phyloP scores from a whole-genome alignment of 208 protist species.

The Leishmania tropica region DNA sequence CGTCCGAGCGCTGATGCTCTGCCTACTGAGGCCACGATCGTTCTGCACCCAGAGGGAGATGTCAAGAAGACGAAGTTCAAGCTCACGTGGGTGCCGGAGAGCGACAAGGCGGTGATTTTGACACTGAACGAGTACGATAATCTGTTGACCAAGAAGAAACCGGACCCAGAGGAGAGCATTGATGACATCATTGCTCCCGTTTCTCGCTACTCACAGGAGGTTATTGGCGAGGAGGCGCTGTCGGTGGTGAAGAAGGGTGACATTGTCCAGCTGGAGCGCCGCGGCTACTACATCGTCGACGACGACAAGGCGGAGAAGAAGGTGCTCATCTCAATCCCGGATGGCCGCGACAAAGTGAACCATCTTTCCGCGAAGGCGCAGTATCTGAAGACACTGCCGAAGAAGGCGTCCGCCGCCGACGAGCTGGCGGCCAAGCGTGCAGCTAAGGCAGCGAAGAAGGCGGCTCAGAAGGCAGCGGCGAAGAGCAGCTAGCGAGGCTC shows the following conservation, averaged over 20 bases:
- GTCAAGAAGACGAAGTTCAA: constrained; percentile 99
- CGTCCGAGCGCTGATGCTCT: constrained; percentile 34
- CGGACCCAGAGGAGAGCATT: constrained; percentile 94
- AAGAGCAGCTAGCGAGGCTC: constrained; percentile 15
- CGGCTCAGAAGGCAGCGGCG: constrained; percentile 67
- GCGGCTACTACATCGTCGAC: constrained; percentile 98
- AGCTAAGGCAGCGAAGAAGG: constrained; percentile 90
- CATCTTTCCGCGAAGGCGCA: constrained; percentile 92
- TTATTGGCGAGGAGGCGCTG: constrained; percentile 91
- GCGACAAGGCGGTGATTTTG: constrained; percentile 68
- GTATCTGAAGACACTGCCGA: constrained; percentile 78
- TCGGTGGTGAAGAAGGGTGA: constrained; percentile 90
- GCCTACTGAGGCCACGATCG: constrained; percentile 69
- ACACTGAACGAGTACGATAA: constrained; percentile 95
- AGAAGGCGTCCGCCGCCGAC: constrained; percentile 69
- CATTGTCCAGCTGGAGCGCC: constrained; percentile 97
- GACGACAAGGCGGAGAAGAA: constrained; percentile 43
- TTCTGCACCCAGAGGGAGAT: constrained; percentile 93
- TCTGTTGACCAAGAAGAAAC: constrained; percentile 97
- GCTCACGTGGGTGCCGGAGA: constrained; percentile 96
- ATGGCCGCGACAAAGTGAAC: constrained; percentile 91
- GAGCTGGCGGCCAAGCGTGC: constrained; percentile 83
- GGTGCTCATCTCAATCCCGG: constrained; percentile 84
- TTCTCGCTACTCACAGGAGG: constrained; percentile 75
- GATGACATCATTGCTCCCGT: constrained; percentile 94